phyloP scores from a whole-genome alignment of 139 green algal genomes.

The Volvox africanus region DNA sequence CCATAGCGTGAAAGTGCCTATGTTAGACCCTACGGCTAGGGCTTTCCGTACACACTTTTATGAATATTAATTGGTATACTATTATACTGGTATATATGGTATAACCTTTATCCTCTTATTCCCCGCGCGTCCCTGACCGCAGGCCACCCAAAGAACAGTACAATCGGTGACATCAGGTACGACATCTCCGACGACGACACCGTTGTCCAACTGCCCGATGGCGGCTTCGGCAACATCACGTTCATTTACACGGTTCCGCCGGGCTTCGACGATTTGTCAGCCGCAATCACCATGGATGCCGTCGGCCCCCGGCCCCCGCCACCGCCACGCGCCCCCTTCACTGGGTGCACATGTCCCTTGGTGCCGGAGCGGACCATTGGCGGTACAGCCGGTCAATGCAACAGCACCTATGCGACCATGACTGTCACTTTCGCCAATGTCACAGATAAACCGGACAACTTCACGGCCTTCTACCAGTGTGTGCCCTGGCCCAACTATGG shows the following conservation, averaged over 20 bases:
- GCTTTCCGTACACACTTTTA: too few species aligned
- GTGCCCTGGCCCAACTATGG: conserved; percentile 33
- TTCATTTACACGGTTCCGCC: conserved; percentile 54
- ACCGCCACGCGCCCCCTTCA: conserved; percentile 11
- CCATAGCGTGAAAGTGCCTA: too few species aligned
- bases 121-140: not conserved
- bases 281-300: conserved; percentile 50
- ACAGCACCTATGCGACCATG: conserved; percentile 39
- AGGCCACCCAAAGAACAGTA: conserved; percentile 24
- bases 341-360: conserved; percentile 26
- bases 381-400: not conserved
- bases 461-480: not conserved
- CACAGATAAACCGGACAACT: not conserved
- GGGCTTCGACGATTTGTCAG: conserved; percentile 59
- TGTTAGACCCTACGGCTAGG: too few species aligned
- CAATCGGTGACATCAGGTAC: not conserved
- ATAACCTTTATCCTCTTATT: too few species aligned
- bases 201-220: conserved; percentile 27
- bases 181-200: not conserved
- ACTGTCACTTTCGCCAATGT: not conserved
- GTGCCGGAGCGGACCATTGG: conserved; percentile 9
- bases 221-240: conserved; percentile 54
- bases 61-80: too few species aligned
- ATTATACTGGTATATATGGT: too few species aligned
- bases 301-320: conserved; percentile 30